These are phyloP conservation scores for Xylariaceae sp. DNA, from an alignment of 2,329 filamentous ascomycete species.

Conservation along the genomic window DNA sequence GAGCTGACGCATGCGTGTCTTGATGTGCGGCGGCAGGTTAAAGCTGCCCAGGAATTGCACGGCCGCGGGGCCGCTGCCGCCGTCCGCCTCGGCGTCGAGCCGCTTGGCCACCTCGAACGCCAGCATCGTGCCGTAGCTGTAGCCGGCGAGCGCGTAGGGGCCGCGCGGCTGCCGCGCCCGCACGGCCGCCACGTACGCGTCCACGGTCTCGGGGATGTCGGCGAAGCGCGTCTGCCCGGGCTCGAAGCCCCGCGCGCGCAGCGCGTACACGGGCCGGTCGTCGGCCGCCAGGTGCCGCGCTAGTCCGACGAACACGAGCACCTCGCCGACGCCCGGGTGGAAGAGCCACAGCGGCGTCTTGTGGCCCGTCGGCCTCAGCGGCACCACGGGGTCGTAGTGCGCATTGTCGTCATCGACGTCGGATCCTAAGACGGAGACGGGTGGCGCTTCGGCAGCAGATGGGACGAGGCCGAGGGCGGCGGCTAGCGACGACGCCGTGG, in stretches of 20 bases:
- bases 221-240: constrained; percentile 28
- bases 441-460: too few relatives aligned
- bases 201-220: constrained; percentile 30
- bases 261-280: constrained; percentile 38
- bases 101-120: constrained; percentile 43
- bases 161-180: constrained; percentile 35
- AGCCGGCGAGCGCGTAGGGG: constrained; percentile 45
- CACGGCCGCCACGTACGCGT: constrained; percentile 33
- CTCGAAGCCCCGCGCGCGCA: constrained; percentile 37
- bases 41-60: constrained; percentile 38
- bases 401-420: too few relatives aligned
- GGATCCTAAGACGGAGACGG: too few relatives aligned
- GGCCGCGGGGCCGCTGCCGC: constrained; percentile 16
- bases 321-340: constrained; percentile 35
- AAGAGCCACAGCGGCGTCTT: constrained; percentile 33
- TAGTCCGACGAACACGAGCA: constrained; percentile 32
- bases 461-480: constrained; percentile 17
- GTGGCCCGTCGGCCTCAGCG: constrained; percentile 21
- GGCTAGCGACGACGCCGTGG: constrained; percentile 21
- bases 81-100: constrained; percentile 27
- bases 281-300: constrained; percentile 27
- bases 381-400: constrained; percentile 14
- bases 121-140: constrained; percentile 41
- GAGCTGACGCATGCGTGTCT: constrained; percentile 31
- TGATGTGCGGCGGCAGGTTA: constrained; percentile 43